These are phyloP conservation scores for Mycena galericulata DNA, from an alignment of 768 basidiomycete species.

Conservation along the genomic window DNA sequence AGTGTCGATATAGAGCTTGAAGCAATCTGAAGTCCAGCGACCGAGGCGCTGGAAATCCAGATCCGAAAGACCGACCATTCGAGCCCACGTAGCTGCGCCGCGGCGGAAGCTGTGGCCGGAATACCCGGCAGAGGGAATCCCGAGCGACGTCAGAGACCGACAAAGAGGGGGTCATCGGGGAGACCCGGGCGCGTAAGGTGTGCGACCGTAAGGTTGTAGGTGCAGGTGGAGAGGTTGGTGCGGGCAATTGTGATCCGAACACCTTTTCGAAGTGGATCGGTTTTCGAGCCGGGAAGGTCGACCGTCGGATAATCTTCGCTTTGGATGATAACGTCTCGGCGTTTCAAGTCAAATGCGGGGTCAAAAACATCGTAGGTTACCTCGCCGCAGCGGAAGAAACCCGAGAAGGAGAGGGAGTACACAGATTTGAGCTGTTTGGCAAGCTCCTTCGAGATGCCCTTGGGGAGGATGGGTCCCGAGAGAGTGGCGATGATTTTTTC, in stretches of 20 bases:
- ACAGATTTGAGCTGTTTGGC: not conserved
- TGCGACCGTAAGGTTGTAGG: not conserved
- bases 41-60: constrained; percentile 5
- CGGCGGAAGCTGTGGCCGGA: too few relatives aligned
- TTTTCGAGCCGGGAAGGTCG: too few relatives aligned
- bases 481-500: not conserved
- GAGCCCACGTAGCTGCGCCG: not conserved
- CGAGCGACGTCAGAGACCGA: not conserved
- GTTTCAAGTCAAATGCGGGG: too few relatives aligned
- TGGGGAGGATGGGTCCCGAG: not conserved
- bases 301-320: too few relatives aligned
- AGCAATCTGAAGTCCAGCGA: too few relatives aligned
- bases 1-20: not conserved
- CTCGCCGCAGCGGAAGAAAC: constrained; percentile 13
- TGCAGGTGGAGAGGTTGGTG: constrained; percentile 12
- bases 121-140: not conserved
- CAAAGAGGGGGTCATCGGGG: constrained; percentile 6
- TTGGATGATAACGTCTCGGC: too few relatives aligned
- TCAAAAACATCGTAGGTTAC: too few relatives aligned
- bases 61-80: not conserved
- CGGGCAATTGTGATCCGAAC: constrained; percentile 5
- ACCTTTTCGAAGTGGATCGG: constrained; percentile 8
- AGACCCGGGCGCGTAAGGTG: constrained; percentile 1
- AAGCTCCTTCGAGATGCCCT: too few relatives aligned
- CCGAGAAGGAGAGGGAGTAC: not conserved